Base-by-base conservation (phyloP, 441 rosid species). In the Populus tomentosa region DNA sequence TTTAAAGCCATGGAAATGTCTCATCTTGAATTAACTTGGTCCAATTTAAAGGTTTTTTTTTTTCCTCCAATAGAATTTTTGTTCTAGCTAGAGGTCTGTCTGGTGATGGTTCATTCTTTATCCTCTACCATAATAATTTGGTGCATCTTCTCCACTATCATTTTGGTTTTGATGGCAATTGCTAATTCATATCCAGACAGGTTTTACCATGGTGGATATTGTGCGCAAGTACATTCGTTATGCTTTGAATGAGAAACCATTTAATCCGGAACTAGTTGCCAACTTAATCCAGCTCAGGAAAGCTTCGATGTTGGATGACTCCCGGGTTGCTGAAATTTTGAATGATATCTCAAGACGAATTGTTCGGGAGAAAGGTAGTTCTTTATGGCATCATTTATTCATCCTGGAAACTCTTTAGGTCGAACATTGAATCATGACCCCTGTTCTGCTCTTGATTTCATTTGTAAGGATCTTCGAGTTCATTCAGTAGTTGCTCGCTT, bases 211-310 rank as follows among this genome's bases (percentile, higher is more conserved):
- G 93, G 93, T 86, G 87, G 99, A 92, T 78, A 86, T 95, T 76
- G 82, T 94, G 82, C 88, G 97, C 81, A 95, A 95, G 84, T 95
- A 94, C 84, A 89, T 91, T 76, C 90, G 98, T 4, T 94, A 91
- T 80, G 91, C 90, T 0, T 80, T 96, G 94, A 94, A 96, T 80
- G 99, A 96, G 89, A 96, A 90, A 70, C 97, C 97, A 21, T 95
- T 94, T 80, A 90, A 85, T 73, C 92, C 97, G 1, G 91, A 92
- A 23, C 83, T 90, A 79, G 89, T 94, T 80, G 78, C 84, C 73
- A 70, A 69, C 85, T 88, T 92, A 71, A 90, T 95, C 82, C 88
- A 83, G 77, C 88, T 95, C 36, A 89, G 97, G 79, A 86, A 82
- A 83, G 94, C 94, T 78, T 89, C 95, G 79, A 81, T 83, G 90